phyloP scores from a whole-genome alignment of 225 moss, liverwort and hornwort species.

The Sphagnum contortum region DNA sequence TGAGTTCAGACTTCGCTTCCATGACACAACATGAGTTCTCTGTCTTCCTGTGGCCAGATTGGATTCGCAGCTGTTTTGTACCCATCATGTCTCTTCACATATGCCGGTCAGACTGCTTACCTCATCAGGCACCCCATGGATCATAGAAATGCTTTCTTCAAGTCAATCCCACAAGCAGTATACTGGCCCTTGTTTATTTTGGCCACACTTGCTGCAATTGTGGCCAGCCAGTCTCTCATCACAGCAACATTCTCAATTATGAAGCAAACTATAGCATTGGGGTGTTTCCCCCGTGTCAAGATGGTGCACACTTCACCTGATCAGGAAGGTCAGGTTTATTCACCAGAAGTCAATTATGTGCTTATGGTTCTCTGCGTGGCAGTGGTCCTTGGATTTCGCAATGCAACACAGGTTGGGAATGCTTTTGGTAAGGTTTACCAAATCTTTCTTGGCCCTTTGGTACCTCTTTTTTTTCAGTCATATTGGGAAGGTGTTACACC shows the following conservation, averaged over 20 bases:
- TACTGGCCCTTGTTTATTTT: conserved; percentile 79
- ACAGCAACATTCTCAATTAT: conserved; percentile 76
- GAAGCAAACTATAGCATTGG: conserved; percentile 68
- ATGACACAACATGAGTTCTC: too few species aligned
- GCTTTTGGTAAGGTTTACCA: conserved; percentile 57
- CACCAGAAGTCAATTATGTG: conserved; percentile 67
- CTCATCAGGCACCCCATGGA: conserved; percentile 48
- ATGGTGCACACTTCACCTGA: conserved; percentile 64
- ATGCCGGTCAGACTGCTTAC: conserved; percentile 79
- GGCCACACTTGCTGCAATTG: conserved; percentile 69
- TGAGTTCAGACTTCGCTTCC: too few species aligned
- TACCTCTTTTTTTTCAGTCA: too few species aligned
- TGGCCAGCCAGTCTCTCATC: conserved; percentile 81
- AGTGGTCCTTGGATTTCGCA: conserved; percentile 60
- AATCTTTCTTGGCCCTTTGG: too few species aligned
- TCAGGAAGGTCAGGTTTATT: conserved; percentile 67
- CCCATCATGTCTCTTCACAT: conserved; percentile 56
- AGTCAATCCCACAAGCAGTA: conserved; percentile 42
- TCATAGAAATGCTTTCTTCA: conserved; percentile 58
- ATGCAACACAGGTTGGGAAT: conserved; percentile 58
- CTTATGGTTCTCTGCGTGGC: conserved; percentile 62
- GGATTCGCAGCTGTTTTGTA: conserved; percentile 55
- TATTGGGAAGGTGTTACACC: too few species aligned
- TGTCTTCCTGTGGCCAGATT: conserved; percentile 30
- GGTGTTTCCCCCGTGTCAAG: conserved; percentile 74